Base-by-base conservation (phyloP, 2,329 filamentous ascomycete genomes). In the Elsinoe australis region DNA sequence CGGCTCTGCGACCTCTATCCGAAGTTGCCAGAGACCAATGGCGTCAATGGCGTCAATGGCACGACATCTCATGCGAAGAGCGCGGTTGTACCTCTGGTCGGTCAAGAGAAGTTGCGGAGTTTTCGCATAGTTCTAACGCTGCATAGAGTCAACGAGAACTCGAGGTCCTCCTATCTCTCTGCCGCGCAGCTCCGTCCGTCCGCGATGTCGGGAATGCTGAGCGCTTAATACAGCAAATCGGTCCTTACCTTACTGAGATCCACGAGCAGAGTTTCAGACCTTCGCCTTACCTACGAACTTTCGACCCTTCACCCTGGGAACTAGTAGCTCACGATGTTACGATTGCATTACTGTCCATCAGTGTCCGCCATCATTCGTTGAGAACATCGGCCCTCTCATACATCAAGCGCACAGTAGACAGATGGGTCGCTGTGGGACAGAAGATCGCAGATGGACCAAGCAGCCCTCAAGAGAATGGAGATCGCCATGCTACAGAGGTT, bases 221-320 rank as follows among this genome's bases (percentile, higher is more conserved):
- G 58, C 83, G 80, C 58, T 78, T 98, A 31, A 78, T 82, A n/a
- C 73, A 75, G 26, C 88, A 94, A 56, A 71, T 98, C 32, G 77
- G 82, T 5, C 84, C 83, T 4, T 96, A 96, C 64, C 76, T 96
- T 9, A 79, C 88, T 56, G 87, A 95, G 63, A 83, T 86, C 3
- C 86, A 90, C 59, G 71, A 77, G 26, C 90, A 95, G 63, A 68
- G 78, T 14, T 87, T 96, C 58, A 75, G 79, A 6, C 73, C 82
- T 3, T 94, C 89, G 47, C 87, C 88, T 1, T 86, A 85, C 64
- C 83, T 95, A 56, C 83, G 83, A 56, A 80, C 80, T 56, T 78
- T 95, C 61, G 83, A 89, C 52, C 87, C 87, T 1, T 94, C 87
- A 3, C 90, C 94, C 15, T 92, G 87, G 72, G 90, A 96, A 65